Evolutionary conservation across 495 filamentous ascomycete genomes (phyloP).

Genomic region (Wilcoxina mikolae): DNA sequence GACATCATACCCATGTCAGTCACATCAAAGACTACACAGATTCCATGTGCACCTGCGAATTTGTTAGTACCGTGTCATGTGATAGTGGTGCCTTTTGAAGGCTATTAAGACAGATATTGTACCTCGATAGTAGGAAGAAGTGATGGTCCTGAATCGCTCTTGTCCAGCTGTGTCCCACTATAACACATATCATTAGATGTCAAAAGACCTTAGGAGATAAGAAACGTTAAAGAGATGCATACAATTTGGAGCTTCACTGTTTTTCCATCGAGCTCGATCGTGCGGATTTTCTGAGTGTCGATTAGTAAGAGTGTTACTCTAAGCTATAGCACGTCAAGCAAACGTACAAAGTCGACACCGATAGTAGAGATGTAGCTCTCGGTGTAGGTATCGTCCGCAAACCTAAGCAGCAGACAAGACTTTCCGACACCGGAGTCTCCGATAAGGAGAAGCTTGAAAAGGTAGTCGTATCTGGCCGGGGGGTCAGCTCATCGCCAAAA

Average conservation of each 20-base stretch:
- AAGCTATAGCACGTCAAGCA: not conserved
- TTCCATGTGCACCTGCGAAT: conserved; percentile 61
- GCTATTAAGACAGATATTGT: not conserved
- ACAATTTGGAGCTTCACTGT: conserved; percentile 99
- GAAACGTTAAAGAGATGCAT: conserved; percentile 30
- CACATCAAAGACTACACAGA: conserved; percentile 99
- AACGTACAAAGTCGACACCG: conserved; percentile 91
- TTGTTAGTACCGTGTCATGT: not conserved
- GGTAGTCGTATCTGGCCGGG: conserved; percentile 84
- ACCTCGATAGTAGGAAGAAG: conserved; percentile 96
- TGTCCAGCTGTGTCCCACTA: conserved; percentile 99
- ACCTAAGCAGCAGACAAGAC: conserved; percentile 93
- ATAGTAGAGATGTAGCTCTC: conserved; percentile 99
- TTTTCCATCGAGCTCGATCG: conserved; percentile 97
- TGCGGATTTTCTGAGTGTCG: conserved; percentile 85
- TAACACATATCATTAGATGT: conserved; percentile 1
- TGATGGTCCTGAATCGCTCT: conserved; percentile 98
- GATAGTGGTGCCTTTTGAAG: too few relatives aligned
- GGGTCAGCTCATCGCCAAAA: not conserved
- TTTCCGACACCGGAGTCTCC: conserved; percentile 99
- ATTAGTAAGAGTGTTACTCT: conserved; percentile 14
- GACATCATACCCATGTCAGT: conserved; percentile 60
- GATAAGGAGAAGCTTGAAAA: conserved; percentile 99
- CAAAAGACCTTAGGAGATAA: not conserved
- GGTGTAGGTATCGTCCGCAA: conserved; percentile 99